A percentile compares a stretch with the other conserved stretches of the same genome.
These are phyloP conservation scores for Ophiostoma ulmi DNA, from an alignment of 2,329 filamentous ascomycete species.

Conservation along the genomic window DNA sequence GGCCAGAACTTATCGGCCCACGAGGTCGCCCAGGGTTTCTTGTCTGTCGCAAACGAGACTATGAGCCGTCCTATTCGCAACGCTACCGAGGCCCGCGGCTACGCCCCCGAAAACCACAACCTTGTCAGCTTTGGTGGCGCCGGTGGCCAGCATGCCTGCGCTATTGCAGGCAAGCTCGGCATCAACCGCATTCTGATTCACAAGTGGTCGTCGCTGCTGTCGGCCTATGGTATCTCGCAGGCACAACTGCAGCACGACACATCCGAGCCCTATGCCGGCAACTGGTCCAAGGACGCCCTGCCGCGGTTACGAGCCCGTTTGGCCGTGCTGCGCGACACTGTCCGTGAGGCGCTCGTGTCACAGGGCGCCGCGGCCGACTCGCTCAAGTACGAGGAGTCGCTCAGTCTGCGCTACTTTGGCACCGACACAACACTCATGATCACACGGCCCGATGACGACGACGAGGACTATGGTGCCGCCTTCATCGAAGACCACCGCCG, in stretches of 20 bases:
- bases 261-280: constrained; percentile 11
- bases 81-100: constrained; percentile 86
- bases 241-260: constrained; percentile 40
- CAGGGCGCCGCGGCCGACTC: background rate
- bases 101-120: constrained; percentile 80
- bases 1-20: constrained; percentile 48
- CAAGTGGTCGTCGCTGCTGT: constrained; percentile 79
- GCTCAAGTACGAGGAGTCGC: constrained; percentile 28
- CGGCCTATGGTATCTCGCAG: constrained; percentile 85
- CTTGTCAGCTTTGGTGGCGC: constrained; percentile 88
- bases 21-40: constrained; percentile 58
- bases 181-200: constrained; percentile 81
- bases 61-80: constrained; percentile 79
- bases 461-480: constrained; percentile 75
- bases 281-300: constrained; percentile 11
- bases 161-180: constrained; percentile 76
- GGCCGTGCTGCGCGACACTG: constrained; percentile 67
- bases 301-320: background rate
- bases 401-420: constrained; percentile 87
- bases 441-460: constrained; percentile 53
- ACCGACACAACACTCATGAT: constrained; percentile 91
- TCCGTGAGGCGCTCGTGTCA: constrained; percentile 52
- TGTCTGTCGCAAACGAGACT: constrained; percentile 65
- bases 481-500: constrained; percentile 84
- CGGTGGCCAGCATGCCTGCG: constrained; percentile 83